Base-by-base conservation (phyloP, 345 rosid genomes). In the Syzygium aromaticum region DNA sequence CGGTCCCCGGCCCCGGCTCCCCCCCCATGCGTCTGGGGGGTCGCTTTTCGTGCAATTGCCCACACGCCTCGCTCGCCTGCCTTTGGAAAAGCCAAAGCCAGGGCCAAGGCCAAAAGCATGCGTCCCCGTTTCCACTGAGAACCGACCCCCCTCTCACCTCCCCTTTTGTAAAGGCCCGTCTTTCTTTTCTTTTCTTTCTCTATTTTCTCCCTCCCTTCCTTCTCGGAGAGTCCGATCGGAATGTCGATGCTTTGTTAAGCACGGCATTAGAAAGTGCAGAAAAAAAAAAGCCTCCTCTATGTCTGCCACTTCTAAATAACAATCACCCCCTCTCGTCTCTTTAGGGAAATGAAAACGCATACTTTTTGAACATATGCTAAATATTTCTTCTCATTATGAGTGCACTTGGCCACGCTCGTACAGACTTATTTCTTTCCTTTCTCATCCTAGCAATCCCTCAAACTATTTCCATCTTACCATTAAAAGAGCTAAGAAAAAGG, bases 131-230 rank as follows among this genome's bases (percentile, higher is more conserved):
- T 73, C 49, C 49, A 38, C 21, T 13, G n/a, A 23, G 61, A 23
- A 10, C 3, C 25, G 27, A 13, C 25, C 19, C 7, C 5, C 2
- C 3, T n/a, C n/a, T n/a, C n/a, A n/a, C n/a, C n/a, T n/a, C n/a
- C n/a, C 80, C 49, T 67, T 67, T 33, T 17, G 46, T 67, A 67
- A 67, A 67, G 80, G 5, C 13, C 23, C 23, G 3, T 8, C 77
- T 17, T 30, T 46, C 46, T 19, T 6, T 59, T 12, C 30, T 19
- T 73, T 38, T 21, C 8, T 19, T 22, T 19, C 12, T 73, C 22
- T 33, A 13, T 11, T 10, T 22, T 28, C 19, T 2, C 77, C 3
- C 3, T 15, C 77, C 19, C 27, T 57, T 57, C 0, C 15, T 0
- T 30, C 43, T 28, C 16, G 77, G 11, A 17, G 78, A 30, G 43